phyloP scores from a whole-genome alignment of 495 filamentous ascomycete species.

The Clohesyomyces aquaticus region DNA sequence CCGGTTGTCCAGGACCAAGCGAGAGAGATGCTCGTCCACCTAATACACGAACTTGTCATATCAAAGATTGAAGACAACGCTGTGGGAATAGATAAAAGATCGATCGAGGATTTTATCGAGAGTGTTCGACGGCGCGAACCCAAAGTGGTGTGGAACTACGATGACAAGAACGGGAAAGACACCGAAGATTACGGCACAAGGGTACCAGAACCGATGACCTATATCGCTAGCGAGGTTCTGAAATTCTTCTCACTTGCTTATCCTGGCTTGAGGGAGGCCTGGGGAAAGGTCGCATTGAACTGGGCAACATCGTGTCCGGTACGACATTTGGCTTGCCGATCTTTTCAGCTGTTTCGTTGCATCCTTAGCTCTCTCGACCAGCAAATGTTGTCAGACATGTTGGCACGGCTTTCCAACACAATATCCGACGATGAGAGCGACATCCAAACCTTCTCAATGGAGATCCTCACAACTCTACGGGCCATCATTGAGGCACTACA shows the following conservation, averaged over 20 bases:
- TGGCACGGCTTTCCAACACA: conserved; percentile 90
- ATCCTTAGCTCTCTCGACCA: conserved; percentile 88
- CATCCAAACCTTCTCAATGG: conserved; percentile 95
- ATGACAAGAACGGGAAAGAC: conserved; percentile 81
- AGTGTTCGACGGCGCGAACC: conserved; percentile 83
- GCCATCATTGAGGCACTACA: conserved; percentile 84
- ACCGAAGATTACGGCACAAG: conserved; percentile 68
- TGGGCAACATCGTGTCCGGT: conserved; percentile 98
- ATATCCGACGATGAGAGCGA: conserved; percentile 91
- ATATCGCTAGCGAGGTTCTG: conserved; percentile 77
- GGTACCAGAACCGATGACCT: conserved; percentile 85
- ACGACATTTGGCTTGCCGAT: conserved; percentile 91
- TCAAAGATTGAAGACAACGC: conserved; percentile 81
- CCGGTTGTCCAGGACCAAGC: conserved; percentile 96
- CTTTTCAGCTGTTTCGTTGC: conserved; percentile 96
- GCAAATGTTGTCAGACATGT: conserved; percentile 92
- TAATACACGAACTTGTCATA: conserved; percentile 95
- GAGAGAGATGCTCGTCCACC: conserved; percentile 94
- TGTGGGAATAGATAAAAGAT: conserved; percentile 64
- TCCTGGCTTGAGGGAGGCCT: conserved; percentile 85
- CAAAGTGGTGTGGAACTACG: conserved; percentile 88
- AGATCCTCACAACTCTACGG: conserved; percentile 91
- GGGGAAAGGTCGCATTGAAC: conserved; percentile 83
- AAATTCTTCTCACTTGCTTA: conserved; percentile 82
- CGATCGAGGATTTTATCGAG: conserved; percentile 88